phyloP scores from a whole-genome alignment of 495 filamentous ascomycete species.

The Xylaria cubensis region DNA sequence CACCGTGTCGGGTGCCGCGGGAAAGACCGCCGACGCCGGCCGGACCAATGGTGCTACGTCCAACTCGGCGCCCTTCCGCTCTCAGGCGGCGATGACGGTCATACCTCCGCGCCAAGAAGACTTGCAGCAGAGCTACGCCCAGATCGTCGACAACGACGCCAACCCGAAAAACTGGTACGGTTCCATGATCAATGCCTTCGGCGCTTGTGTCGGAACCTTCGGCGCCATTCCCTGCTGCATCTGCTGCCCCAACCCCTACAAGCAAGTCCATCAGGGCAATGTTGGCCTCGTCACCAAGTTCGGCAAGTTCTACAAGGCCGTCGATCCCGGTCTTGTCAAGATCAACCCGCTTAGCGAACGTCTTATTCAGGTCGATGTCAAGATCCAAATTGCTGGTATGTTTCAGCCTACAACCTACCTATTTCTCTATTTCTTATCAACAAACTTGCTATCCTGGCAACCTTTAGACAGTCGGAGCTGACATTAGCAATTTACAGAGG shows the following conservation, averaged over 20 bases:
- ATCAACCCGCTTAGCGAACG: slow-evolving; percentile 95
- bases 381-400: slow-evolving; percentile 93
- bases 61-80: slow-evolving; percentile 43
- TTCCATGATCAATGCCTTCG: slow-evolving; percentile 80
- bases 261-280: slow-evolving; percentile 88
- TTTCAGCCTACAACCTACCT: slow-evolving; percentile 24
- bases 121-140: slow-evolving; percentile 88
- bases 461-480: background rate
- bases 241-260: slow-evolving; percentile 95
- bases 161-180: slow-evolving; percentile 90
- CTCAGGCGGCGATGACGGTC: slow-evolving; percentile 69
- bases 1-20: slow-evolving; percentile 29
- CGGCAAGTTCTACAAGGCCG: slow-evolving; percentile 93
- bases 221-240: slow-evolving; percentile 94
- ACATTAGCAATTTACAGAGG: slow-evolving; percentile 61
- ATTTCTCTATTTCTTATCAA: background rate
- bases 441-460: slow-evolving; percentile 9
- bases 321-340: slow-evolving; percentile 97
- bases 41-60: slow-evolving; percentile 33
- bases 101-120: slow-evolving; percentile 83
- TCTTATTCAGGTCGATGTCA: slow-evolving; percentile 93
- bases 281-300: slow-evolving; percentile 96
- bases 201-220: slow-evolving; percentile 75
- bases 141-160: slow-evolving; percentile 73
- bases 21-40: slow-evolving; percentile 30